Base-by-base conservation (phyloP, 768 basidiomycete genomes). In the Suillus weaverae region DNA sequence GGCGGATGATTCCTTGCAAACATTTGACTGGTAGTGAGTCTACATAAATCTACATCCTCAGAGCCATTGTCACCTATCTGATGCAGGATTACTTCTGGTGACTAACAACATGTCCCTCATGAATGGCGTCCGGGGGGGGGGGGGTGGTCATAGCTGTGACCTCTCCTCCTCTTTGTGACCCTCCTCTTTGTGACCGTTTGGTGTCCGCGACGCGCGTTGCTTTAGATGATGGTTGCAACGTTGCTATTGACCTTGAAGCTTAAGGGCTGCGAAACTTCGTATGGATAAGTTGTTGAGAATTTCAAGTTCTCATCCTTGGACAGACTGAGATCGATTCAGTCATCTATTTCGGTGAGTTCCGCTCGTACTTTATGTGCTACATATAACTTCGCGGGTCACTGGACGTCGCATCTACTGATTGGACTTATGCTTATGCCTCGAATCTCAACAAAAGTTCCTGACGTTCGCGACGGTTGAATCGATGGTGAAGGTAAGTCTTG, bases 21-120 rank as follows among this genome's bases (percentile, higher is more conserved):
- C 48, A 50, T 50, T 26, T n/a, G 44, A 46, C 4, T 16, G 13
- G 13, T 14, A 26, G 48, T 14, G 22, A 50, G 46, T 14, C 48
- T 50, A 70, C 61, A 74, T 76, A 48, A 72, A 70, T 16, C 73
- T 4, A 76, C 78, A 3, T 56, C 74, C 26, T 76, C 76, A 8
- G 77, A 74, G 16, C 14, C 14, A 2, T 26, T 2, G 14, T 26
- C 6, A 5, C n/a, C 46, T 46, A n/a, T 46, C 9, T n/a, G 5
- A 41, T 43, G 13, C 22, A 6, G 22, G 46, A 16, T 14, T 26
- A 30, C 30, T 30, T n/a, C n/a, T n/a, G n/a, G n/a, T n/a, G n/a
- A n/a, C n/a, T n/a, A 30, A 18, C 30, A 30, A 51, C 16, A 51
- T n/a, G 9, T 46, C 9, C 50, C 50, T 9, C 6, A 26, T 30